Percentiles rank a stretch among this genome's conserved stretches.
Conservation (phyloP, 2,329 filamentous ascomycete genomes). For the Microcyclospora pomicola region DNA sequence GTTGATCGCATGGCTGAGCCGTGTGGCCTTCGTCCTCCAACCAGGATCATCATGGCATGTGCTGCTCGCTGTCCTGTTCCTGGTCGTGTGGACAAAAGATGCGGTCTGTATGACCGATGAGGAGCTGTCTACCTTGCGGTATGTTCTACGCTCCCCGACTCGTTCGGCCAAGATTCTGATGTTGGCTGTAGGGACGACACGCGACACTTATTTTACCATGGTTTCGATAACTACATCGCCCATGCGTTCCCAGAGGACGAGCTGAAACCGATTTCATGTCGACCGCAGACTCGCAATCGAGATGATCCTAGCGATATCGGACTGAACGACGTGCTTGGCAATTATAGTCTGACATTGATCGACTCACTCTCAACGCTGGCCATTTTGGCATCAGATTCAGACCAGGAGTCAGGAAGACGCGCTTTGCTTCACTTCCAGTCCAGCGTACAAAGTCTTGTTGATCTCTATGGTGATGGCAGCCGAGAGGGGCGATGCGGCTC, state of each 20-base stretch:
- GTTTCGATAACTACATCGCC: constrained; percentile 86
- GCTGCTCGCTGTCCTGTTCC: constrained; percentile 19
- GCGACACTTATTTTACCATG: constrained; percentile 82
- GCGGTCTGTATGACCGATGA: constrained; percentile 31
- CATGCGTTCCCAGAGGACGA: constrained; percentile 94
- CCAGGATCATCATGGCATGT: constrained; percentile 15
- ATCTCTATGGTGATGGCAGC: constrained; percentile 76
- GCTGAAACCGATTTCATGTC: constrained; percentile 74
- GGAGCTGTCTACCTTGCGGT: constrained; percentile 26
- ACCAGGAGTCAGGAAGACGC: constrained; percentile 41
- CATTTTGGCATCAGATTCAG: constrained; percentile 59
- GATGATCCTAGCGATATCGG: constrained; percentile 68
- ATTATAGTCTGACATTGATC: constrained; percentile 90
- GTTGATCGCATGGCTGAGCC: constrained; percentile 12
- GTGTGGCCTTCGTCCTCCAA: constrained; percentile 5
- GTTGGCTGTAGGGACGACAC: constrained; percentile 29
- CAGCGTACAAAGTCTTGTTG: constrained; percentile 60
- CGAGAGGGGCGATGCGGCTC: constrained; percentile 53
- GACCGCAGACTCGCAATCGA: constrained; percentile 69
- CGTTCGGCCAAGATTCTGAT: not conserved
- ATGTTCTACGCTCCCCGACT: not conserved
- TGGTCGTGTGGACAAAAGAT: constrained; percentile 19
- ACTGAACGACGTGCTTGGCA: constrained; percentile 88
- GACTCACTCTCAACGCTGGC: constrained; percentile 91
- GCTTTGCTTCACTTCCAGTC: constrained; percentile 54